phyloP scores from a whole-genome alignment of 2,329 filamentous ascomycete genomes.

The Mollisiaceae sp. region DNA sequence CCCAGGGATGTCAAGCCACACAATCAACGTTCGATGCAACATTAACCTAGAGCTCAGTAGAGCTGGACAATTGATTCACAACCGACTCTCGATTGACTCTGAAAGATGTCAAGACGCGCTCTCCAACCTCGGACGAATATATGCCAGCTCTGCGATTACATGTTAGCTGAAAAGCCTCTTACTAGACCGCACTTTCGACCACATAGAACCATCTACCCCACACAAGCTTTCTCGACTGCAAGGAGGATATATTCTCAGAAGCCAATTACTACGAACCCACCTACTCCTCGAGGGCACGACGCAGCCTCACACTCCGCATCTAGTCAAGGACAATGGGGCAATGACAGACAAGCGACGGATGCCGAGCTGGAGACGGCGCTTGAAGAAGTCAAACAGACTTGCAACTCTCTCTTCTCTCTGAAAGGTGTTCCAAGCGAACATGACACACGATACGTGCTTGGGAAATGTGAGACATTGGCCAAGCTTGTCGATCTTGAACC shows the following conservation, averaged over 20 bases:
- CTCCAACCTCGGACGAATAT: slow-evolving; percentile 43
- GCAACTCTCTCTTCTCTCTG: slow-evolving; percentile 32
- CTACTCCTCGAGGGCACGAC: not conserved
- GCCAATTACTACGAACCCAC: slow-evolving; percentile 7
- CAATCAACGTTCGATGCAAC: slow-evolving; percentile 22
- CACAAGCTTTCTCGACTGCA: slow-evolving; percentile 32
- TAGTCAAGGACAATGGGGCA: not conserved
- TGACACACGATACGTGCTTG: slow-evolving; percentile 30
- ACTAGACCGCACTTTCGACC: slow-evolving; percentile 23
- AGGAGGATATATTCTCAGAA: slow-evolving; percentile 26
- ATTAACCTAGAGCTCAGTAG: not conserved
- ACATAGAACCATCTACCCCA: slow-evolving; percentile 25
- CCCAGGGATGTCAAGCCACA: slow-evolving; percentile 13
- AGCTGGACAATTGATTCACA: slow-evolving; percentile 13
- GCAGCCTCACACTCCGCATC: not conserved
- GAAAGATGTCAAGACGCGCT: slow-evolving; percentile 48
- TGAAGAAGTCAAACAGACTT: slow-evolving; percentile 29
- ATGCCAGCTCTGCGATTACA: slow-evolving; percentile 52
- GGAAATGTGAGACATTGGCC: slow-evolving; percentile 34
- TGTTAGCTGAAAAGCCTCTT: slow-evolving; percentile 31
- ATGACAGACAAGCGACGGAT: slow-evolving; percentile 21
- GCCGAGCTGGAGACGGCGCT: slow-evolving; percentile 33
- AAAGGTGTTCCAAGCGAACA: slow-evolving; percentile 34
- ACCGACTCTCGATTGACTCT: not conserved
- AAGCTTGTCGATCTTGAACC: slow-evolving; percentile 35